These are phyloP conservation scores for Chlorella sp. DNA, from an alignment of 139 green algal genomes.

Conservation along the genomic window DNA sequence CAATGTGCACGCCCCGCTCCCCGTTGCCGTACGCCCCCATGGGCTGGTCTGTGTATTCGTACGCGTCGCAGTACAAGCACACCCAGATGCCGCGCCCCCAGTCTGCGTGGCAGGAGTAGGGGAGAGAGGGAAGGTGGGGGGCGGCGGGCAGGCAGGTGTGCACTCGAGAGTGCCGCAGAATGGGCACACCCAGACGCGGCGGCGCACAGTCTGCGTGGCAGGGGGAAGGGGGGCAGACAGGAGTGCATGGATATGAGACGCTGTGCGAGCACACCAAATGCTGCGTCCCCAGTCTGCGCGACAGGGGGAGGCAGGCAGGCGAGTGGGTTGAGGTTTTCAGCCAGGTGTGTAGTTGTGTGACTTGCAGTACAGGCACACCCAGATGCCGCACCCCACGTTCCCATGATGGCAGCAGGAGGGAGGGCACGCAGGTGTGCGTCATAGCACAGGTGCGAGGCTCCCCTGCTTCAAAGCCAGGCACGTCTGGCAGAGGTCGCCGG, in stretches of 20 bases:
- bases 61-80: slow-evolving; percentile 44
- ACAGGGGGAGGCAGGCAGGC: too few relatives aligned
- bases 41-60: background rate
- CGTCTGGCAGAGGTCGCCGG: too few relatives aligned
- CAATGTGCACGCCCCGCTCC: slow-evolving; percentile 38
- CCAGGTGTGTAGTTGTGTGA: slow-evolving; percentile 16
- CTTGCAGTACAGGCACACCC: slow-evolving; percentile 47
- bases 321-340: too few relatives aligned
- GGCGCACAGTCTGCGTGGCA: too few relatives aligned
- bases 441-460: too few relatives aligned
- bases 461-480: too few relatives aligned
- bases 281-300: too few relatives aligned
- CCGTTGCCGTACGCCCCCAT: slow-evolving; percentile 41
- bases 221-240: too few relatives aligned
- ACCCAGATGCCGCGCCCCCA: slow-evolving; percentile 41
- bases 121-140: background rate
- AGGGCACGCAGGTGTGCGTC: background rate
- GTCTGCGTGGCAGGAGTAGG: background rate
- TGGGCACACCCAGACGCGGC: too few relatives aligned
- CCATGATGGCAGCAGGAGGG: background rate
- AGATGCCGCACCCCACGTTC: slow-evolving; percentile 30
- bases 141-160: background rate
- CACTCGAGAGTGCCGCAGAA: background rate
- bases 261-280: too few relatives aligned
- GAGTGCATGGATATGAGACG: too few relatives aligned